Evolutionary conservation across 306 rosid species (phyloP), one percentile per base, ranked within the genome.

Genomic region (Acacia confusa): DNA sequence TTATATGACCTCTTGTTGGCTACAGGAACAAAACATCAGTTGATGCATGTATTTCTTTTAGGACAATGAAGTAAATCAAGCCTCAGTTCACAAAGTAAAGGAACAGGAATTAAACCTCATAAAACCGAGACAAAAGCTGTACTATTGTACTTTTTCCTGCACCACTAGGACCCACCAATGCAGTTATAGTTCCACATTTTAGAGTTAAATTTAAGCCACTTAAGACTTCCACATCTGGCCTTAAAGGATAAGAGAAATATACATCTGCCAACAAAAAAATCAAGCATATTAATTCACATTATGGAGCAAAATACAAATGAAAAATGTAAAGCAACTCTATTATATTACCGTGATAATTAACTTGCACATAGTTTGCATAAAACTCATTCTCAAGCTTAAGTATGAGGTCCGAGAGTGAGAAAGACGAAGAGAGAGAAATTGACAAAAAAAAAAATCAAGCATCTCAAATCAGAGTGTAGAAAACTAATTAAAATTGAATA

Each of bases 71-170:
- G 77, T 79, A 76, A 64, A 82, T 57, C 48, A 74, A 80, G 76
- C 72, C 64, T 72, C 19, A 71, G 50, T 63, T 41, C 19, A 10
- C 27, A 22, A 86, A 73, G 32, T 53, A 25, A 74, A 50, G 84
- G 78, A 68, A 84, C 75, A 44, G 76, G 72, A 74, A 45, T 77
- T 78, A 78, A 82, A 95, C 99, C 99, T 95, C 99, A 82, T 95
- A 95, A 84, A 93, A 95, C 30, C 98, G 95, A 68, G 99, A 86
- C 92, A 95, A 84, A 58, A 95, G 86, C 85, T 95, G 99, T 34
- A 95, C 99, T 79, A 95, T 79, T 41, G 97, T 95, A 88, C 99
- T 95, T 82, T 93, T 95, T 10, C 99, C 99, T 4, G 97, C 93
- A 76, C 99, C 97, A 44, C 99, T 95, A 61, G 94, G 43, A 63